phyloP scores from a whole-genome alignment of 208 protist species.

The Dictyostelium gargantuum region DNA sequence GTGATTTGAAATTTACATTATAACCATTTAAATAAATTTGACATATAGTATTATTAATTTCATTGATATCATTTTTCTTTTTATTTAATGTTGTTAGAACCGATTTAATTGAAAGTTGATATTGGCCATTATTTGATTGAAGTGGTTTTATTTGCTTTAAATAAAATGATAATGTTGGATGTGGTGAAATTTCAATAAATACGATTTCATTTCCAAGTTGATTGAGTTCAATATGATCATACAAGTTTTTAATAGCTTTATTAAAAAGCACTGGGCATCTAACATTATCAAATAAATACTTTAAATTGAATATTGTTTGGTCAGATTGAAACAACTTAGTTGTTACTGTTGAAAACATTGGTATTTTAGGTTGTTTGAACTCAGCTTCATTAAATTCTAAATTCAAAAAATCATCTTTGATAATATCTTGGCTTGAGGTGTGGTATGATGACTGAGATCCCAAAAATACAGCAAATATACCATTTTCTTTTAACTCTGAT shows the following conservation, averaged over 20 bases:
- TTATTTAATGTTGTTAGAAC: neutral
- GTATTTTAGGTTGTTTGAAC: neutral
- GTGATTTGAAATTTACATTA: neutral
- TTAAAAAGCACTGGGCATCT: neutral
- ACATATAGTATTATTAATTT: neutral
- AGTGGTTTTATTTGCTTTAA: neutral
- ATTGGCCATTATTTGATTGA: neutral
- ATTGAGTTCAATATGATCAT: neutral
- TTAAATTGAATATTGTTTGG: neutral
- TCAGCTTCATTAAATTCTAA: neutral
- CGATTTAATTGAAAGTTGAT: no score
- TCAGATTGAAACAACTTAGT: neutral
- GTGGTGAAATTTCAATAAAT: conserved; percentile 46
- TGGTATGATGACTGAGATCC: neutral
- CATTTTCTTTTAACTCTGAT: neutral
- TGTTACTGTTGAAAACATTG: neutral
- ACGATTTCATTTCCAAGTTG: neutral
- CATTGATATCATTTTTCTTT: neutral
- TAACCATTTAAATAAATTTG: neutral
- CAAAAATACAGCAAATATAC: neutral
- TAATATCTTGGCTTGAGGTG: neutral
- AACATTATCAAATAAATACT: neutral
- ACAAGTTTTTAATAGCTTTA: neutral
- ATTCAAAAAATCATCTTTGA: neutral
- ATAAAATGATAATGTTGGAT: neutral